A percentile compares a stretch with the other conserved stretches of the same genome.
phyloP scores from a whole-genome alignment of 305 asterid species.

The Solanum hybrid region DNA sequence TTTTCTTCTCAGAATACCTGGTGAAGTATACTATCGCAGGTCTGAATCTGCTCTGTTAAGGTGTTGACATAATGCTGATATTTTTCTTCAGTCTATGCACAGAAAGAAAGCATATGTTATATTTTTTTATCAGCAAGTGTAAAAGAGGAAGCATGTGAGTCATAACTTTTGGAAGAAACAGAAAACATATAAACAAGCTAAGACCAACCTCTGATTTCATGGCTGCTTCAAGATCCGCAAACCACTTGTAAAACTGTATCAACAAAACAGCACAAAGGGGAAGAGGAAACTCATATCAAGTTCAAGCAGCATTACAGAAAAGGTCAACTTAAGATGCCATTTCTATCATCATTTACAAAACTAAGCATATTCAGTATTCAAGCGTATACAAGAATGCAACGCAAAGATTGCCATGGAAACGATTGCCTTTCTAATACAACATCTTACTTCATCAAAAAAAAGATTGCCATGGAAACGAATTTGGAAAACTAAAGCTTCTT shows the following conservation, averaged over 20 bases:
- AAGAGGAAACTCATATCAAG: background rate
- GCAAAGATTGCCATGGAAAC: background rate
- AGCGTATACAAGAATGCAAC: background rate
- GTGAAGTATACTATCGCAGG: conserved; percentile 82
- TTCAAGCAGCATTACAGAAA: background rate
- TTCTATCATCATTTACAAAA: background rate
- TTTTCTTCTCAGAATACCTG: conserved; percentile 37
- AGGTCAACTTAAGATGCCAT: background rate
- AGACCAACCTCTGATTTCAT: conserved; percentile 92
- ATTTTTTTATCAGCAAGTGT: background rate
- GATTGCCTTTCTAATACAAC: background rate
- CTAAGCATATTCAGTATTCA: background rate
- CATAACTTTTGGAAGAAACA: background rate
- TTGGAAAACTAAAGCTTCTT: background rate
- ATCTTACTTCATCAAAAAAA: no score
- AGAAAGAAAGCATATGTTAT: conserved; percentile 12
- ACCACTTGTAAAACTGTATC: conserved; percentile 95
- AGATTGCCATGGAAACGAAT: background rate
- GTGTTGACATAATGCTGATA: conserved; percentile 94
- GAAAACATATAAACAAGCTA: background rate
- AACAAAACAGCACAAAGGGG: conserved; percentile 6
- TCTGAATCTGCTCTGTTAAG: conserved; percentile 78
- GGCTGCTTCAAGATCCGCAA: conserved; percentile 91
- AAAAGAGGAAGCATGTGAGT: conserved; percentile 12
- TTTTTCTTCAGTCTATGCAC: conserved; percentile 84